Percentiles rank a stretch among this genome's conserved stretches.
These are phyloP conservation scores for Vachellia pachyceras DNA, from an alignment of 306 rosid genomes.

Conservation along the genomic window DNA sequence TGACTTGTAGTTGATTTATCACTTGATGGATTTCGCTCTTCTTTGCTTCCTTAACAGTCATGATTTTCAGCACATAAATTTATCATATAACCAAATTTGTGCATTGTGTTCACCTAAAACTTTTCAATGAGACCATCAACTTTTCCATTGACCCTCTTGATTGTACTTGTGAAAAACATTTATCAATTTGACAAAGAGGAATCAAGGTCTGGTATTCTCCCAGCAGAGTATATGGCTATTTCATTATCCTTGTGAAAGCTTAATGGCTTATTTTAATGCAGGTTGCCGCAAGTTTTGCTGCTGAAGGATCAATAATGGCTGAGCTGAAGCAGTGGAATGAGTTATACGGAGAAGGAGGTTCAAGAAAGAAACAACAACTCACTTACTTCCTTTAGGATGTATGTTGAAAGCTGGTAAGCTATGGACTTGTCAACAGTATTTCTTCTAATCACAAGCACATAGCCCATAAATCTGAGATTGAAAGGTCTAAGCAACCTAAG, in stretches of 20 bases:
- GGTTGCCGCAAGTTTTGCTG: slow-evolving; percentile 93
- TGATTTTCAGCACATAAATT: not conserved
- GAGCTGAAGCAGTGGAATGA: slow-evolving; percentile 98
- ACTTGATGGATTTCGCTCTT: not conserved
- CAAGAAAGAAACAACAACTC: slow-evolving; percentile 91
- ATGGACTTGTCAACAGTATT: slow-evolving; percentile 33
- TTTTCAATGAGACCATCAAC: not conserved
- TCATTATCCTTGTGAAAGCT: not conserved
- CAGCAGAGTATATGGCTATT: not conserved
- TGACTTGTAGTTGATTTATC: not conserved
- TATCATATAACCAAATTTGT: not conserved
- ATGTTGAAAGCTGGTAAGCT: slow-evolving; percentile 19
- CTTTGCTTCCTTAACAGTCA: not conserved
- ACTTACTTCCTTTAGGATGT: slow-evolving; percentile 79
- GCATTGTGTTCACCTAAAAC: not conserved
- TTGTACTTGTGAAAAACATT: not conserved
- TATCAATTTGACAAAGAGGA: not conserved
- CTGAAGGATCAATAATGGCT: slow-evolving; percentile 84
- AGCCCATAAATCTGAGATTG: slow-evolving; percentile 28
- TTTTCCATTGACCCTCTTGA: not conserved
- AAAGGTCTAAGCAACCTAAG: slow-evolving; percentile 25
- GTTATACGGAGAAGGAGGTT: slow-evolving; percentile 90
- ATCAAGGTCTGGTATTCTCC: slow-evolving; percentile 10
- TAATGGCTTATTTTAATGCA: slow-evolving; percentile 38
- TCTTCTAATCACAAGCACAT: slow-evolving; percentile 34